A percentile compares a stretch with the other conserved stretches of the same genome.
phyloP scores from a whole-genome alignment of 345 rosid genomes.

The Sisymbrium altissimum region DNA sequence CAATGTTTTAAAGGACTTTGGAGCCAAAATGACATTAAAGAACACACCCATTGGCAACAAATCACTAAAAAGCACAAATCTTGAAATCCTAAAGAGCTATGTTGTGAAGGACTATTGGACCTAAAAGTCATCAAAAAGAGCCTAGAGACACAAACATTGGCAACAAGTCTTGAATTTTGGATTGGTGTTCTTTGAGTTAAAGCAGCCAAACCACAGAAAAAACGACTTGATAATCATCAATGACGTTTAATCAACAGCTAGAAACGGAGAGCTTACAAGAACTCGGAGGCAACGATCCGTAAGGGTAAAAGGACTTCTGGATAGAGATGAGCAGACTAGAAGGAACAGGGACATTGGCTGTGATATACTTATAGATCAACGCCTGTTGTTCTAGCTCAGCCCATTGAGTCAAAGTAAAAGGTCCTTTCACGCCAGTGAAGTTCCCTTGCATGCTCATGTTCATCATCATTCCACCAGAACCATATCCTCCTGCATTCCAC shows the following conservation, averaged over 20 bases:
- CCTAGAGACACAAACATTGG: not conserved
- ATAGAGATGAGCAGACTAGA: constrained; percentile 57
- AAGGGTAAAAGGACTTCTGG: constrained; percentile 48
- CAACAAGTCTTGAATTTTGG: constrained; percentile 13
- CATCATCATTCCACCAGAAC: constrained; percentile 47
- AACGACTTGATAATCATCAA: not conserved
- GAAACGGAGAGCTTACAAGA: constrained; percentile 38
- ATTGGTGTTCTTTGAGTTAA: not conserved
- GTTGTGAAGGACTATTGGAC: not conserved
- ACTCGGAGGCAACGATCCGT: constrained; percentile 44
- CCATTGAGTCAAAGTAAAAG: constrained; percentile 65
- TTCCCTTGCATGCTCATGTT: constrained; percentile 54
- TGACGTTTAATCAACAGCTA: not conserved
- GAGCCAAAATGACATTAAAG: not conserved
- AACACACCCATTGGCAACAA: not conserved
- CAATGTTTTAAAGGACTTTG: not conserved
- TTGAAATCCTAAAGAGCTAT: not conserved
- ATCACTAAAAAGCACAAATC: not conserved
- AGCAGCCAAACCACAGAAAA: not conserved
- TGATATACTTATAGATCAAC: constrained; percentile 68
- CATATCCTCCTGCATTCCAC: constrained; percentile 35
- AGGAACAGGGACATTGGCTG: constrained; percentile 59
- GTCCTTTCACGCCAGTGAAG: constrained; percentile 43
- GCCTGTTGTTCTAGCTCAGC: constrained; percentile 71
- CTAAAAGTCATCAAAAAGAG: not conserved